Base-by-base conservation (phyloP, 768 basidiomycete species). In the Calocybe gangraenosa region DNA sequence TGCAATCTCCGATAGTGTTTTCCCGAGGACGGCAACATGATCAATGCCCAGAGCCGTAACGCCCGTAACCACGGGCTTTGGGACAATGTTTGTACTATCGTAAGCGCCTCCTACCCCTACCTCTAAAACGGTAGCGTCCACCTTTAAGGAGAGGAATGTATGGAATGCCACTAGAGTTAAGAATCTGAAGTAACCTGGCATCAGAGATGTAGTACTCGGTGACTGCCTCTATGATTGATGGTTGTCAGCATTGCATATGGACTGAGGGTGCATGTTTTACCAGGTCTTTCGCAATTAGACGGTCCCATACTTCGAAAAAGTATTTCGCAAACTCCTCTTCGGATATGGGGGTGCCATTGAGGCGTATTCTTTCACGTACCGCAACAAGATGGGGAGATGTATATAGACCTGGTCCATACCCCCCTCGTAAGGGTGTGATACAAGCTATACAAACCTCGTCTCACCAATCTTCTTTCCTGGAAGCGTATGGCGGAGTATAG, bases 231-330 rank as follows among this genome's bases (percentile, higher is more conserved):
- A 54, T 11, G 51, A 40, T 23, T 32, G 30, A 43, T 37, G 15
- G 31, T 50, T 41, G 45, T 31, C 30, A 37, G 40, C 23, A 17
- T 31, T 17, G 9, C 32, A 32, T 30, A 36, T 38, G 15, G 31
- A 40, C 18, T 10, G 42, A 51, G 8, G 21, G 22, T 25, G 31
- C 21, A 35, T 32, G 20, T 55, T 60, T 30, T 56, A 93, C 92
- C 55, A 67, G 63, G 30, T 75, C 67, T 51, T 87, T 86, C 33
- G 62, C 55, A 40, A 84, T 74, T 7, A 97, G 71, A 48, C 72
- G 77, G 58, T 97, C 87, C 95, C 95, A 99, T 1, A 98, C 87
- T 56, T 97, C 87, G 56, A 92, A 99, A 67, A 98, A 98, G 62
- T 85, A 96, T 58, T 78, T 83, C 10, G 92, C 75, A 63, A 99